These are phyloP conservation scores for Ganoderma lingzhi DNA, from an alignment of 1,284 basidiomycete genomes.

Conservation along the genomic window DNA sequence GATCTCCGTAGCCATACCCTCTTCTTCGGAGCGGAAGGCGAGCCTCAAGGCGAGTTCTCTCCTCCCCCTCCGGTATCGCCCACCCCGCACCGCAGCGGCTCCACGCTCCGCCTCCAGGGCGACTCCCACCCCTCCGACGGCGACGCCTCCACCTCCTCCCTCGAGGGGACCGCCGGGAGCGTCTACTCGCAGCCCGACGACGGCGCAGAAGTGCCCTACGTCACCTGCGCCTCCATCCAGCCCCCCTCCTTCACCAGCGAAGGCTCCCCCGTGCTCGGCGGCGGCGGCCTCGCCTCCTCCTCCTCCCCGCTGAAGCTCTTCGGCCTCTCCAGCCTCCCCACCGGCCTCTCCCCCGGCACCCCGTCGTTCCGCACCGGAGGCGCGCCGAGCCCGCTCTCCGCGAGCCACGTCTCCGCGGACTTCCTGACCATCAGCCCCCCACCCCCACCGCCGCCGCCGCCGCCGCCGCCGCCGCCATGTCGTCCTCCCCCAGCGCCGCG, in stretches of 20 bases:
- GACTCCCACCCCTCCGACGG: neutral
- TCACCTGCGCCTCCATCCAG: neutral
- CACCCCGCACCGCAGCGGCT: constrained; percentile 3
- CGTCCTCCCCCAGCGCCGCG: neutral
- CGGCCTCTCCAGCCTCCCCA: constrained; percentile 1
- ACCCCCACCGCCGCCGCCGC: neutral
- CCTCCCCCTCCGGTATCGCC: neutral
- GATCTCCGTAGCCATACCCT: neutral
- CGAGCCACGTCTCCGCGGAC: neutral
- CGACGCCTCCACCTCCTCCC: neutral
- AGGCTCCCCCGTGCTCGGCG: neutral
- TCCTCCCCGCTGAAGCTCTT: neutral
- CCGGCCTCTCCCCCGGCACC: neutral
- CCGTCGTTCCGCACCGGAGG: neutral
- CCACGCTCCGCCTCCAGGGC: neutral
- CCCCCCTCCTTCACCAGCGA: neutral
- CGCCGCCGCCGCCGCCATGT: neutral
- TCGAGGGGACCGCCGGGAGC: neutral
- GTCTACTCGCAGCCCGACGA: neutral
- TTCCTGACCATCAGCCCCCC: neutral
- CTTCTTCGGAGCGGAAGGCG: neutral
- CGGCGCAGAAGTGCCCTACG: neutral
- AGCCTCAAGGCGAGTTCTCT: neutral
- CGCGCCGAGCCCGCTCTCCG: neutral
- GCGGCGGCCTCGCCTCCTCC: neutral